These are phyloP conservation scores for Parachaetomium inaequale DNA, from an alignment of 495 filamentous ascomycete species.

Conservation along the genomic window DNA sequence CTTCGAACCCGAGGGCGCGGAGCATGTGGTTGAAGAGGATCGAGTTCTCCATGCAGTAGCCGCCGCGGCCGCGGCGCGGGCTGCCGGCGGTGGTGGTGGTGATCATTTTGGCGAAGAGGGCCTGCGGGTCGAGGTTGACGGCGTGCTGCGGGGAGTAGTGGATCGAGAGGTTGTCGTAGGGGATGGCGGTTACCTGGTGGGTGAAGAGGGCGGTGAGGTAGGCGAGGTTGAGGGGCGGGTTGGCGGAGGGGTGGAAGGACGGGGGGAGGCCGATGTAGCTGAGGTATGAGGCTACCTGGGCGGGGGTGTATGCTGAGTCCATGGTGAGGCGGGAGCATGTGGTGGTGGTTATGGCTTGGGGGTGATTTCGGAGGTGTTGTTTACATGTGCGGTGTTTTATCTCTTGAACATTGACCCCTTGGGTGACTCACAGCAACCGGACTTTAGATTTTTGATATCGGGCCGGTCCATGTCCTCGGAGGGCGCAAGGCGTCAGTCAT, in stretches of 20 bases:
- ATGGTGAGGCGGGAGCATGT: background rate
- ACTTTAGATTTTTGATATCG: background rate
- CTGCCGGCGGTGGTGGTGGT: no score
- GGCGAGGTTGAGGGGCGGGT: constrained; percentile 26
- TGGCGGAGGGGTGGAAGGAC: constrained; percentile 28
- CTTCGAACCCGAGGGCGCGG: constrained; percentile 54
- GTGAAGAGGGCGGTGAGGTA: constrained; percentile 46
- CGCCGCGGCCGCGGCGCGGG: constrained; percentile 52
- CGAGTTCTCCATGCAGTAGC: constrained; percentile 69
- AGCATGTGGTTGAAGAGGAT: constrained; percentile 60
- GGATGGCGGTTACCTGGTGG: constrained; percentile 55
- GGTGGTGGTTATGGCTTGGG: background rate
- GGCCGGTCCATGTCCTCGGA: constrained; percentile 14
- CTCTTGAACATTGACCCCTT: background rate
- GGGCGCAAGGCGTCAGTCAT: constrained; percentile 20
- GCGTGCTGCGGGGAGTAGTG: constrained; percentile 45
- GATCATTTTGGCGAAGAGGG: constrained; percentile 62
- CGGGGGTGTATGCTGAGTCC: constrained; percentile 21
- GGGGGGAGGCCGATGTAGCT: constrained; percentile 29
- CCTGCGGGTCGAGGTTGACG: constrained; percentile 51
- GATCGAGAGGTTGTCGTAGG: constrained; percentile 63
- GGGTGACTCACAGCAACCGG: constrained; percentile 1
- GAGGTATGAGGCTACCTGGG: constrained; percentile 29
- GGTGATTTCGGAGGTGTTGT: background rate
- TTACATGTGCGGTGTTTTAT: background rate